These are phyloP conservation scores for Aphanomyces cochlioides DNA, from an alignment of 352 stramenopile genomes.

Conservation along the genomic window DNA sequence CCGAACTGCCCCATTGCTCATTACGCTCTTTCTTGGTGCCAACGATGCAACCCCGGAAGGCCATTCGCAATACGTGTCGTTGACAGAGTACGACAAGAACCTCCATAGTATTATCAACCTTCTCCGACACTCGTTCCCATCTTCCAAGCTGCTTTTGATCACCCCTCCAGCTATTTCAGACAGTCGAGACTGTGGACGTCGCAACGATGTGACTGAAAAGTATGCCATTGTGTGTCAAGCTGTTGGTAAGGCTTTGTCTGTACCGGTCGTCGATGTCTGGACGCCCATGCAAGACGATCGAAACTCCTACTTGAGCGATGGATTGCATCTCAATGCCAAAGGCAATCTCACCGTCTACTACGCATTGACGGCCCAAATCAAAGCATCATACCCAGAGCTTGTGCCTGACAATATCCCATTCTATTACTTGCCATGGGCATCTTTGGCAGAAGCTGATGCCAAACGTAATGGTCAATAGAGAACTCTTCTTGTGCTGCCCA, in stretches of 20 bases:
- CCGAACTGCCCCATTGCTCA: conserved; percentile 2
- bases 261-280: conserved; percentile 23
- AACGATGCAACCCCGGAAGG: conserved; percentile 19
- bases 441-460: too few relatives aligned
- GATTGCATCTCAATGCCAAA: conserved; percentile 24
- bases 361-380: background rate
- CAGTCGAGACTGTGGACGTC: background rate
- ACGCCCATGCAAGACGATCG: background rate
- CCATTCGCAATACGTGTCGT: conserved; percentile 6
- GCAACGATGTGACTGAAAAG: background rate
- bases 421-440: too few relatives aligned
- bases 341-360: conserved; percentile 9
- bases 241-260: background rate
- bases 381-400: background rate
- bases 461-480: too few relatives aligned
- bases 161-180: conserved; percentile 18
- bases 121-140: conserved; percentile 2
- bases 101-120: background rate
- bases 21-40: conserved; percentile 24
- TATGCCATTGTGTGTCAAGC: conserved; percentile 11
- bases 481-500: too few relatives aligned
- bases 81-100: conserved; percentile 11
- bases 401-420: conserved; percentile 6
- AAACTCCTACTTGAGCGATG: conserved; percentile 11
- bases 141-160: conserved; percentile 1